A percentile compares a stretch with the other conserved stretches of the same genome.
These are phyloP conservation scores for Exophiala dermatitidis DNA, from an alignment of 2,329 filamentous ascomycete species.

Conservation along the genomic window DNA sequence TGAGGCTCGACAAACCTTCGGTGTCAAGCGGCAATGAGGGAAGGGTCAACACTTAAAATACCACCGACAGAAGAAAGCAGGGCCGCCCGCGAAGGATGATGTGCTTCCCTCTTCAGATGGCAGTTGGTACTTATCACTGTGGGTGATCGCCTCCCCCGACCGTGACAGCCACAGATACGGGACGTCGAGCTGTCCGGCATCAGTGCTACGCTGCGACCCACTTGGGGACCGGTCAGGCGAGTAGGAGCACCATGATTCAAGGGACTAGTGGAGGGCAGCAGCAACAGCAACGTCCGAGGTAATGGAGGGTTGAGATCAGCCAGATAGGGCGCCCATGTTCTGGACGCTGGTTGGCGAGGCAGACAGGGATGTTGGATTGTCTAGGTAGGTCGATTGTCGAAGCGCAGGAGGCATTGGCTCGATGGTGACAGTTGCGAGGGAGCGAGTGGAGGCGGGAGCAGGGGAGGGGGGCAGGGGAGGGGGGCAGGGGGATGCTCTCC, in stretches of 20 bases:
- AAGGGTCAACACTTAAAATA: too few species aligned
- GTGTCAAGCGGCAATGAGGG: too few species aligned
- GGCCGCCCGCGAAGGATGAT: not conserved
- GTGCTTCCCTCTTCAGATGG: not conserved
- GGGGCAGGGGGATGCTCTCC: not conserved
- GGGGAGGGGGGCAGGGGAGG: not conserved
- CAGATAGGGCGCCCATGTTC: not conserved
- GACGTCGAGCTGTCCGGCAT: slow-evolving; percentile 1
- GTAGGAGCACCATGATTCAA: not conserved
- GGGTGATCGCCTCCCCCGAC: slow-evolving; percentile 3
- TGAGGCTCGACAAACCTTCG: too few species aligned
- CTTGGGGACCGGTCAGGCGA: slow-evolving; percentile 3
- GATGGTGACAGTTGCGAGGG: not conserved
- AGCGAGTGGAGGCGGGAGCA: not conserved
- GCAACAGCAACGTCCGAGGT: not conserved
- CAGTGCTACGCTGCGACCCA: slow-evolving; percentile 13
- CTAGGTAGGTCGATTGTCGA: not conserved
- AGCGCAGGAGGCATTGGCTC: slow-evolving; percentile 1
- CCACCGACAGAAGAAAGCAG: too few species aligned
- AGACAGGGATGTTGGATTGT: slow-evolving; percentile 6
- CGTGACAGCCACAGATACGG: slow-evolving; percentile 1
- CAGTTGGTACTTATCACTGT: not conserved
- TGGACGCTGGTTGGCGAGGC: slow-evolving; percentile 3
- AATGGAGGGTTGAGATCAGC: not conserved
- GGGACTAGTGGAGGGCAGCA: not conserved